Evolutionary conservation across 495 filamentous ascomycete species (phyloP), one percentile per base, ranked within the genome.

Genomic region (Articulospora tetracladia): DNA sequence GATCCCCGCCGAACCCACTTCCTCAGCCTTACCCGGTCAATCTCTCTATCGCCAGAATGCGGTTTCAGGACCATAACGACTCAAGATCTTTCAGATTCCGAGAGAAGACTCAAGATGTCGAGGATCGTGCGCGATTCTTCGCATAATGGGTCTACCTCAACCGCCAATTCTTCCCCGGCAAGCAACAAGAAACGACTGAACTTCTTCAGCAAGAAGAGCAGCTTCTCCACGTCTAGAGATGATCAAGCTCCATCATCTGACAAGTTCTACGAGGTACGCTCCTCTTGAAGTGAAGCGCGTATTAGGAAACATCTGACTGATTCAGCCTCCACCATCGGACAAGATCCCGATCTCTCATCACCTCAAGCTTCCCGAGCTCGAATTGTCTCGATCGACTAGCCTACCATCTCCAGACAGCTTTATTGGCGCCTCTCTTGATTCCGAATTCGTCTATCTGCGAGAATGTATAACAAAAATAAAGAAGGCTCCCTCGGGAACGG

Each of bases 401-500:
- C 22, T 65, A 1, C 62, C 63, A 3, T 65, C 63, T 0, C 66
- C 66, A 11, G 62, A 68, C 23, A 53, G 59, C 19, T 65, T 61
- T 25, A n/a, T 65, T 19, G 44, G 19, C 15, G 59, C 63, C 7
- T 36, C 66, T 1, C 58, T 46, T 39, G 67, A 69, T 49, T 27
- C 47, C 39, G 59, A 66, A 30, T 66, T 66, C 27, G 60, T 60
- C 3, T 68, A 69, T 28, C 62, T 74, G 39, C 62, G 57, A 4
- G 64, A 67, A 22, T 62, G 68, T 30, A 65, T 64, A 13, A 27
- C 53, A 28, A 61, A 62, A 24, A 63, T 74, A 26, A 59, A 65
- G 41, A 65, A 57, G 27, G 69, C 61, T 6, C 61, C 68, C 26
- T 58, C 56, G 8, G 61, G 57, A 2, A 50, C 61, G 17, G 64